Conservation (phyloP, 2,329 filamentous ascomycete species). For the Pseudovirgaria hyperparasitica region DNA sequence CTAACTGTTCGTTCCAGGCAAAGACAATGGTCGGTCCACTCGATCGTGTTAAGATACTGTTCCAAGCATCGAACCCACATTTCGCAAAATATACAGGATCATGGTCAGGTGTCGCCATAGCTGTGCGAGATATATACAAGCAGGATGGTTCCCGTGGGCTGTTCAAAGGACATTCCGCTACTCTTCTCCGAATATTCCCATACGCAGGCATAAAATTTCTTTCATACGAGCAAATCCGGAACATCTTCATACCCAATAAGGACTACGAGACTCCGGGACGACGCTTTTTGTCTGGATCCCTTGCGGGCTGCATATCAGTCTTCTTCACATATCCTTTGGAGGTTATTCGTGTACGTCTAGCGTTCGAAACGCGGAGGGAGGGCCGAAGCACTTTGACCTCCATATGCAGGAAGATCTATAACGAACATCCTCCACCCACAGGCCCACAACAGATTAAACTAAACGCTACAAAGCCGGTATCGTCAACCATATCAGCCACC, state of each 20-base stretch:
- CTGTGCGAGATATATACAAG: constrained; percentile 71
- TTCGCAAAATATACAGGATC: constrained; percentile 87
- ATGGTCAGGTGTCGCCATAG: constrained; percentile 71
- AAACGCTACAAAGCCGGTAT: constrained; percentile 23
- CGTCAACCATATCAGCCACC: constrained; percentile 25
- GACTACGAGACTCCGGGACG: constrained; percentile 70
- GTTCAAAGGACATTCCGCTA: constrained; percentile 90
- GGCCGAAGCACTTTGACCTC: constrained; percentile 56
- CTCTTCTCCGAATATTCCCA: constrained; percentile 85
- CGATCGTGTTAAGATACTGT: constrained; percentile 96
- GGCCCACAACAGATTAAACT: constrained; percentile 9
- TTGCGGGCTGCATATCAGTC: constrained; percentile 79
- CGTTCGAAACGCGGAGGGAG: constrained; percentile 79
- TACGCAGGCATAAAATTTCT: constrained; percentile 98
- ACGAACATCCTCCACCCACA: constrained; percentile 45
- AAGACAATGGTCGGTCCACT: constrained; percentile 94
- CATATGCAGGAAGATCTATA: constrained; percentile 79
- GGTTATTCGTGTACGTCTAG: constrained; percentile 80
- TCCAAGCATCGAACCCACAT: constrained; percentile 87
- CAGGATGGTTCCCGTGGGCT: constrained; percentile 64
- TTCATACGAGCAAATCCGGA: constrained; percentile 90
- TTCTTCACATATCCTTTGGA: constrained; percentile 95
- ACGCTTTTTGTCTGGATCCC: constrained; percentile 58
- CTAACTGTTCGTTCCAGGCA: constrained; percentile 41
- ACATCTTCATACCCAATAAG: constrained; percentile 56